phyloP scores from a whole-genome alignment of 768 basidiomycete genomes.

The Pisolithus marmoratus region DNA sequence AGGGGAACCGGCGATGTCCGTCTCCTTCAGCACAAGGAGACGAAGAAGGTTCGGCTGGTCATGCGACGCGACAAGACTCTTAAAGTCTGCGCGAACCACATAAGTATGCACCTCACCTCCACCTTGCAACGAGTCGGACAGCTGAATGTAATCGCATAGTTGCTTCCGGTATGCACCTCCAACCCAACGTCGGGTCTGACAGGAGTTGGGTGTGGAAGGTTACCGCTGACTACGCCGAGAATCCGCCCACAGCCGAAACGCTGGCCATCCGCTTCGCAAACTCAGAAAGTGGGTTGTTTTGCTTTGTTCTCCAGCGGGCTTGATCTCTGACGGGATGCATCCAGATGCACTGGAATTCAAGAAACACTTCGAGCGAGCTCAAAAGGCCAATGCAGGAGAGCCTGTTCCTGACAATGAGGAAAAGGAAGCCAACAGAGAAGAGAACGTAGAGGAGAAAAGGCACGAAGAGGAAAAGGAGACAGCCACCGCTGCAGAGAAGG shows the following conservation, averaged over 20 bases:
- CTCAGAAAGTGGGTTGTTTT: slow-evolving; percentile 69
- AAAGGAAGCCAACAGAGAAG: slow-evolving; percentile 10
- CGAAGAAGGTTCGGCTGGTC: slow-evolving; percentile 89
- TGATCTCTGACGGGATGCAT: slow-evolving; percentile 29
- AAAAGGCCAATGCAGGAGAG: slow-evolving; percentile 51
- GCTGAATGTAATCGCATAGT: slow-evolving; percentile 43
- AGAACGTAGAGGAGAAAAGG: slow-evolving; percentile 19
- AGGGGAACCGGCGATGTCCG: slow-evolving; percentile 94
- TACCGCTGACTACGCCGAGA: slow-evolving; percentile 89
- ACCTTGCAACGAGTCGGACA: background rate
- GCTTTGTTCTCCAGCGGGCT: background rate
- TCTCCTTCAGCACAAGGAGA: slow-evolving; percentile 83
- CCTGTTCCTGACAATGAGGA: slow-evolving; percentile 15
- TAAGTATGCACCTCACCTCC: slow-evolving; percentile 48
- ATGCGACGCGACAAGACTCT: slow-evolving; percentile 99
- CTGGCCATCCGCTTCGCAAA: slow-evolving; percentile 98
- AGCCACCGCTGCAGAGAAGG: slow-evolving; percentile 17
- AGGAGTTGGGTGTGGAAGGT: slow-evolving; percentile 99
- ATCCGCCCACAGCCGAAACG: slow-evolving; percentile 86
- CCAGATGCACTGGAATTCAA: slow-evolving; percentile 81
- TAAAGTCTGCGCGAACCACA: slow-evolving; percentile 99
- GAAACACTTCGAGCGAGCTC: slow-evolving; percentile 80
- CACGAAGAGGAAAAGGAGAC: slow-evolving; percentile 26
- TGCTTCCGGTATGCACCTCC: slow-evolving; percentile 83
- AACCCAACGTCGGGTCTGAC: slow-evolving; percentile 98